Evolutionary conservation across 2,329 filamentous ascomycete genomes (phyloP).

Genomic region (Zopfia rhizophila): DNA sequence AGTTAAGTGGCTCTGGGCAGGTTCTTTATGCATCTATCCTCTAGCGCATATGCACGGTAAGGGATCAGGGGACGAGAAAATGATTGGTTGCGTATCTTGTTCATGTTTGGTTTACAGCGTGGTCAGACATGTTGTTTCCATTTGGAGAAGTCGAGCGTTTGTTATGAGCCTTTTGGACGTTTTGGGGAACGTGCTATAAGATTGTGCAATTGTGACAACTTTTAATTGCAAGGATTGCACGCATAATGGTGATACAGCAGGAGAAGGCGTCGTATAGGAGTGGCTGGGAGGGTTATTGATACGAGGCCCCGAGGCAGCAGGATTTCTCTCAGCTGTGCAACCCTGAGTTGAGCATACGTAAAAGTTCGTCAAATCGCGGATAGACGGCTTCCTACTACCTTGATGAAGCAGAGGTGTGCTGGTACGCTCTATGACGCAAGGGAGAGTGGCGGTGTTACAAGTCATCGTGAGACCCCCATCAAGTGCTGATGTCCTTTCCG

Average conservation of each 20-base stretch:
- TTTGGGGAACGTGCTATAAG: background rate
- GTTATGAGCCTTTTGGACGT: background rate
- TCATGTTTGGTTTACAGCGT: slow-evolving; percentile 5
- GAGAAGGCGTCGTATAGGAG: background rate
- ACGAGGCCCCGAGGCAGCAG: slow-evolving; percentile 4
- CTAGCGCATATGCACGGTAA: slow-evolving; percentile 51
- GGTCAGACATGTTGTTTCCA: no score
- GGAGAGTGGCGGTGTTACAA: background rate
- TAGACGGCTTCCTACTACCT: no score
- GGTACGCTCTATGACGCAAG: slow-evolving; percentile 16
- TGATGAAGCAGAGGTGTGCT: no score
- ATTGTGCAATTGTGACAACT: background rate
- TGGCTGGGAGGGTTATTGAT: slow-evolving; percentile 9
- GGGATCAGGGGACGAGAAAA: slow-evolving; percentile 34
- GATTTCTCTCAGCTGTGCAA: no score
- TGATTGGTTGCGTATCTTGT: slow-evolving; percentile 12
- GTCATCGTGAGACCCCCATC: slow-evolving; percentile 1
- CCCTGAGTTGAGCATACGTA: no score
- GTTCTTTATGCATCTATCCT: slow-evolving; percentile 44
- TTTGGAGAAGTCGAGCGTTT: background rate
- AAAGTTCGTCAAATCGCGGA: no score
- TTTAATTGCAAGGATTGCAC: slow-evolving; percentile 12
- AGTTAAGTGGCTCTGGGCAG: slow-evolving; percentile 35
- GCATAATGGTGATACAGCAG: slow-evolving; percentile 19
- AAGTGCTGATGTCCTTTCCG: slow-evolving; percentile 9